Base-by-base conservation (phyloP, 2,329 filamentous ascomycete genomes). In the Pseudogymnoascus sp. region DNA sequence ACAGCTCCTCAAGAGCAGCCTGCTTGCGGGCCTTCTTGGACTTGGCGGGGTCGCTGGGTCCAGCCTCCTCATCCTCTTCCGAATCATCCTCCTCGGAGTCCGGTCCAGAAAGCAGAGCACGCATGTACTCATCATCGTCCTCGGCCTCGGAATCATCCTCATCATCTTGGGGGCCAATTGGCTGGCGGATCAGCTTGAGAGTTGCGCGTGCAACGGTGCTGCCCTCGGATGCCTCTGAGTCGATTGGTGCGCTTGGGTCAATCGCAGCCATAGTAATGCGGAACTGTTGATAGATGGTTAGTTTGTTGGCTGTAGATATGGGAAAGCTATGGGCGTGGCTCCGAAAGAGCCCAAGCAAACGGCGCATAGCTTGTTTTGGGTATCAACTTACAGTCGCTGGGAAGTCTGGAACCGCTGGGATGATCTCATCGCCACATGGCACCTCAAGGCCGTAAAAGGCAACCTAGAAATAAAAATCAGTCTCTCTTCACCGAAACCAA, bases 201-300 rank as follows among this genome's bases (percentile, higher is more conserved):
- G 95, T 99, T 62, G 95, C 89, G 70, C 93, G 89, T 70, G 88
- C 84, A 66, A 86, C 77, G 64, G 78, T 76, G 70, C 84, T 84
- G 65, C 84, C 77, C 72, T 87, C 85, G 70, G 82, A 83, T 64
- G 82, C 81, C 69, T 88, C 86, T 64, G 82, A 81, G 75, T 91
- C 84, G 37, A 87, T 83, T 70, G 86, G 82, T 71, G 90, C 90
- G 72, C 86, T 91, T 64, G 95, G 95, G 75, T 99, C 93, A 75
- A 99, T 89, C 68, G 95, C 95, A 72, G 96, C 95, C 95, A 99
- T 99, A 72, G 93, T 98, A 74, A 99, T 91, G 76, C 91, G 91
- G 80, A 97, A 96, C 93, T 96, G 72, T 14, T 40, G 12, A 59
- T 61, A 24, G 16, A 73, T 16, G 31, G 31, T 60, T 40, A 60